Percentiles rank a stretch among this genome's conserved stretches.
These are phyloP conservation scores for Plasmopara viticola DNA, from an alignment of 352 stramenopile species.

Conservation along the genomic window DNA sequence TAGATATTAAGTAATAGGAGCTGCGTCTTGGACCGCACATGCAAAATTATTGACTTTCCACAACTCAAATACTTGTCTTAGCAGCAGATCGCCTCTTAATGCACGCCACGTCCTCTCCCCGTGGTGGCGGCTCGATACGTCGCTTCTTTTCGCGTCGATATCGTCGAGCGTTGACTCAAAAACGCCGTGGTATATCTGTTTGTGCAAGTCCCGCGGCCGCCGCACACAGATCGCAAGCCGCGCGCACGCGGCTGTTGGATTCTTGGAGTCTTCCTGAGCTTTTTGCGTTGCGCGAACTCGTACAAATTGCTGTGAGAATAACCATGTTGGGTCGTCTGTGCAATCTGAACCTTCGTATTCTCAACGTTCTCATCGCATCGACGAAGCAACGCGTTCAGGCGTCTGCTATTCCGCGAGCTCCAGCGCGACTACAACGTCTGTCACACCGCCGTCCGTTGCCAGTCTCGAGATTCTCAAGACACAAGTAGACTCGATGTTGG, in stretches of 20 bases:
- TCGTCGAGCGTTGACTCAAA: slow-evolving; percentile 1
- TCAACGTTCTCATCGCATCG: slow-evolving; percentile 3
- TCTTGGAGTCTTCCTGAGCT: slow-evolving; percentile 53
- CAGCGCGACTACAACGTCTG: slow-evolving; percentile 20
- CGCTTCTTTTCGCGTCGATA: slow-evolving; percentile 26
- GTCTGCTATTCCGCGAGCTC: slow-evolving; percentile 22
- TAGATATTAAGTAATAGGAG: no score
- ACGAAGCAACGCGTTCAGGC: slow-evolving; percentile 8
- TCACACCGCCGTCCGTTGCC: slow-evolving; percentile 7
- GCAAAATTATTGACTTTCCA: no score
- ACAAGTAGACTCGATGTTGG: slow-evolving; percentile 25
- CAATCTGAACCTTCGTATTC: background rate
- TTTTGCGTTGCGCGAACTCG: slow-evolving; percentile 46
- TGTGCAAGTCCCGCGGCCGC: slow-evolving; percentile 1
- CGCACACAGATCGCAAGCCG: slow-evolving; percentile 15
- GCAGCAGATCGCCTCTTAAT: slow-evolving; percentile 2
- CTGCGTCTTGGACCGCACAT: no score
- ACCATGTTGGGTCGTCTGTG: no score
- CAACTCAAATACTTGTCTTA: no score
- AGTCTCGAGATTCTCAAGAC: slow-evolving; percentile 17
- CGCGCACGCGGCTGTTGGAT: slow-evolving; percentile 36
- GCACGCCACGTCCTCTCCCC: slow-evolving; percentile 7
- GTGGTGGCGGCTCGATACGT: slow-evolving; percentile 11
- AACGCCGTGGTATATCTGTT: slow-evolving; percentile 2
- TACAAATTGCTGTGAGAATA: slow-evolving; percentile 34